A percentile compares a stretch with the other conserved stretches of the same genome.
These are phyloP conservation scores for Pichia sp. DNA, from an alignment of 1,139 yeast genomes.

Conservation along the genomic window DNA sequence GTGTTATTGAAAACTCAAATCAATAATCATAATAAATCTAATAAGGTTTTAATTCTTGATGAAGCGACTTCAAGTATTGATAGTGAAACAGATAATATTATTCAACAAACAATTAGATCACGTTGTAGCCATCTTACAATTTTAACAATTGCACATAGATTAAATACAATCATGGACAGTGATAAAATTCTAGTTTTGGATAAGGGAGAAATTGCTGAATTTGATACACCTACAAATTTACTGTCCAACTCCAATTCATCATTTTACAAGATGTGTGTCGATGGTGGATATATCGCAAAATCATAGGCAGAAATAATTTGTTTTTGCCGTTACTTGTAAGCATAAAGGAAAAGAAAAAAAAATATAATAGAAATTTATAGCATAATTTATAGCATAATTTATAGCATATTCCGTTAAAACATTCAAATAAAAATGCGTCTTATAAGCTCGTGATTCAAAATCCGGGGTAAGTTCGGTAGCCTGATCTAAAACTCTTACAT, in stretches of 20 bases:
- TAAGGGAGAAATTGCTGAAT: conserved; percentile 61
- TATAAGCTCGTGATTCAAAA: too few species aligned
- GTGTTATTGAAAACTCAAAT: conserved; percentile 43
- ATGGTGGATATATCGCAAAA: conserved; percentile 36
- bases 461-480: too few species aligned
- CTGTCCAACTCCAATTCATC: conserved; percentile 38
- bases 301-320: too few species aligned
- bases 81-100: conserved; percentile 66
- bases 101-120: conserved; percentile 64
- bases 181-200: conserved; percentile 68
- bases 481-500: too few species aligned
- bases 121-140: conserved; percentile 64
- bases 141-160: conserved; percentile 74
- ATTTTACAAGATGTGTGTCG: conserved; percentile 46
- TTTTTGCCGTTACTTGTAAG: too few species aligned
- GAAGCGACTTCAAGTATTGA: conserved; percentile 89
- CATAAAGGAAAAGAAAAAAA: too few species aligned
- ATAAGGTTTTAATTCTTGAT: conserved; percentile 62
- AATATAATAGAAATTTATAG: too few species aligned
- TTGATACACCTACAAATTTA: conserved; percentile 53
- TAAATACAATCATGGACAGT: conserved; percentile 76
- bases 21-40: conserved; percentile 27
- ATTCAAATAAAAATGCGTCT: too few species aligned
- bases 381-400: too few species aligned
- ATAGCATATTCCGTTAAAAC: too few species aligned